Evolutionary conservation across 768 basidiomycete species (phyloP), one percentile per base, ranked within the genome.

Genomic region (Termitomyces sp.): DNA sequence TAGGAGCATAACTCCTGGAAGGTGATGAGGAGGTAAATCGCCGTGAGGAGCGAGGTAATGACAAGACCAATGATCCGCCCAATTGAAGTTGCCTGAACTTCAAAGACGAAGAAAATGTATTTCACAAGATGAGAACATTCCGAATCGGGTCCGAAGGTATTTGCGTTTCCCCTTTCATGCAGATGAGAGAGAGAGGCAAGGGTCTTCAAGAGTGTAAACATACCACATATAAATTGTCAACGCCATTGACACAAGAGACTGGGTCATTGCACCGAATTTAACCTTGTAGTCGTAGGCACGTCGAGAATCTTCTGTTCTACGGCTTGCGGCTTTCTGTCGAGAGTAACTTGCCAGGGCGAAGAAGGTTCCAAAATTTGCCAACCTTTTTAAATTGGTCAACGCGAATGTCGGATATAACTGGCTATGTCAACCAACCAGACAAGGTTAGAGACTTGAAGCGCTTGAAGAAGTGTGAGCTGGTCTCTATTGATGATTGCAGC

Each of bases 311-410:
- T 45, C 47, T 18, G 31, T 35, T 48, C 50, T 52, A 12, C 41
- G 54, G 49, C 64, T 62, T n/a, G 63, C 63, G 35, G 67, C 64
- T 60, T 69, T 72, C 41, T 70, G 65, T 15, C 74, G 71, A 20
- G 75, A 75, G 54, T 75, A 76, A 35, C 71, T 72, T 5, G 73
- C 75, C 11, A 76, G 64, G 2, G 75, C 67, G 29, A 76, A 63
- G 53, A 75, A 74, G 6, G 67, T 69, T 16, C 73, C 75, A 55
- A 76, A 75, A 61, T 76, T 76, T 5, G 75, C 73, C 22, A 76
- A 62, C 74, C 74, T 76, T 38, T 25, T 42, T 15, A 36, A 25
- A 11, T 33, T 20, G 20, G 42, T 45, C 39, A 47, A 39, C 54
- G 32, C 40, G 18, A 25, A 27, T 40, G n/a, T 36, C 11, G 41